Conservation (phyloP, 345 rosid species). For the Ceriops decandra region DNA sequence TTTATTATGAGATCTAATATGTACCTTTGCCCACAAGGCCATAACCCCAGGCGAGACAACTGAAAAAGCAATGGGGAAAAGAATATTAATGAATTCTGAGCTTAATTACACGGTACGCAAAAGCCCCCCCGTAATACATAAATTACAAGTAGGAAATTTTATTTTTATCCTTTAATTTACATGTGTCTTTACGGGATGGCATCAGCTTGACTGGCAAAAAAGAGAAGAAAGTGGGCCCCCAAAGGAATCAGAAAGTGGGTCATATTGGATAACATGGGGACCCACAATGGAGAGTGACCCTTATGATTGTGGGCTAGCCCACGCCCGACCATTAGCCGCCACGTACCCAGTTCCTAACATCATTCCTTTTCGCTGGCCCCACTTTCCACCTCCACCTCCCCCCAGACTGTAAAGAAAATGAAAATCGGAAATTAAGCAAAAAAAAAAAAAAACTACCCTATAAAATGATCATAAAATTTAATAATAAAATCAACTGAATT, state of each 20-base stretch:
- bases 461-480: too few species aligned
- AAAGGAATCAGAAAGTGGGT: conserved; percentile 12
- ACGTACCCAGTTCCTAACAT: conserved; percentile 33
- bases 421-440: too few species aligned
- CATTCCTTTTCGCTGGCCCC: conserved; percentile 48
- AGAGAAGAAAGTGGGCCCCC: neutral
- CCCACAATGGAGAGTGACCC: conserved; percentile 41
- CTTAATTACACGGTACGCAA: conserved; percentile 39
- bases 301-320: conserved; percentile 58
- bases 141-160: neutral
- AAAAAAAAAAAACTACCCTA: too few species aligned
- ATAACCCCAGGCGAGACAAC: conserved; percentile 47
- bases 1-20: neutral
- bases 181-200: conserved; percentile 14
- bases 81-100: neutral
- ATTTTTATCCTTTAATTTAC: neutral
- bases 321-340: conserved; percentile 72
- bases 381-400: conserved; percentile 39
- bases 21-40: conserved; percentile 38
- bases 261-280: conserved; percentile 41
- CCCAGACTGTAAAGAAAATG: neutral
- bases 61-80: conserved; percentile 22
- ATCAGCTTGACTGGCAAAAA: conserved; percentile 8
- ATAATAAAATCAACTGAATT: too few species aligned
- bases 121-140: conserved; percentile 4